Evolutionary conservation across 1,284 basidiomycete genomes (phyloP).

Genomic region (Tylopilus sp.): DNA sequence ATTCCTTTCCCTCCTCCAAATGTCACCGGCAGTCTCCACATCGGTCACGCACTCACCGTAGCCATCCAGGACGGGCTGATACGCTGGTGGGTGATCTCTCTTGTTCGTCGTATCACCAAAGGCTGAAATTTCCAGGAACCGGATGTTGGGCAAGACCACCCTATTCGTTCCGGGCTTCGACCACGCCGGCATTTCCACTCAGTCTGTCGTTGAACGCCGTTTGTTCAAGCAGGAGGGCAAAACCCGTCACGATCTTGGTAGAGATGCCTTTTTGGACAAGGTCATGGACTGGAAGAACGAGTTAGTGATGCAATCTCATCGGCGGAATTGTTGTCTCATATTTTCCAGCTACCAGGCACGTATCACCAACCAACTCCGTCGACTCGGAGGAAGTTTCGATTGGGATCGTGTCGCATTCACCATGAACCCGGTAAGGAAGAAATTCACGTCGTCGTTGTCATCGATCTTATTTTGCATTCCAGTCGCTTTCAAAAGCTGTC

Average conservation of each 20-base stretch:
- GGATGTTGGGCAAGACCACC: conserved; percentile 95
- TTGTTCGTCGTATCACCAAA: background rate
- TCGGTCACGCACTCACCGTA: conserved; percentile 95
- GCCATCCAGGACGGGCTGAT: conserved; percentile 93
- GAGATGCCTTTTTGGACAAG: conserved; percentile 92
- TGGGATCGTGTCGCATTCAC: conserved; percentile 97
- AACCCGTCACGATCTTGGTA: conserved; percentile 94
- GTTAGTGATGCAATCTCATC: conserved; percentile 54
- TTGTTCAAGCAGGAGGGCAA: conserved; percentile 87
- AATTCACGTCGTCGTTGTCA: background rate
- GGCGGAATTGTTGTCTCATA: conserved; percentile 17
- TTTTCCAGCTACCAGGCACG: conserved; percentile 83
- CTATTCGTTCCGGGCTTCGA: conserved; percentile 97
- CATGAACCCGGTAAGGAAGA: conserved; percentile 82
- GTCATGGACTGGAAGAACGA: conserved; percentile 99
- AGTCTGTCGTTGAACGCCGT: conserved; percentile 97
- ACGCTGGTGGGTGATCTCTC: conserved; percentile 73
- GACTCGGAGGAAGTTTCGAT: conserved; percentile 95
- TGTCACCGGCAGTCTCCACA: conserved; percentile 97
- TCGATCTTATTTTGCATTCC: conserved; percentile 7
- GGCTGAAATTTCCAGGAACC: conserved; percentile 71
- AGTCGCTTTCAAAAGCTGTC: conserved; percentile 90
- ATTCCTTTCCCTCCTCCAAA: conserved; percentile 98
- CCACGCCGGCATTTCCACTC: conserved; percentile 98
- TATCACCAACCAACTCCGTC: conserved; percentile 91